A percentile compares a stretch with the other conserved stretches of the same genome.
Evolutionary conservation across 768 basidiomycete species (phyloP).

Genomic region (Collybia nuda): DNA sequence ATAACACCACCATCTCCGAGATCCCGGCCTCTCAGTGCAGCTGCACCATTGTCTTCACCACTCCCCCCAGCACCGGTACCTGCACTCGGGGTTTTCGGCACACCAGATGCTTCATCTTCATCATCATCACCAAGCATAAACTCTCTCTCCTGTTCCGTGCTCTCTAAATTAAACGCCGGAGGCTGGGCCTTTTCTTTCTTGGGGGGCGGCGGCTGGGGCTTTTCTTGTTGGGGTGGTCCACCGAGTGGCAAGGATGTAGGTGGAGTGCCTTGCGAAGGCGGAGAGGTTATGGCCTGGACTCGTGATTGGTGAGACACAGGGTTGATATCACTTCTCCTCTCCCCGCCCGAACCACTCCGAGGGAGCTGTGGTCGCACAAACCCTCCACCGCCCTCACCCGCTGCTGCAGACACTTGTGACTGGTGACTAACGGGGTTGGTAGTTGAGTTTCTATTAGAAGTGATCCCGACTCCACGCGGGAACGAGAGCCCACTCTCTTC

Average conservation of each 20-base stretch:
- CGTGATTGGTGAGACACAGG: slow-evolving; percentile 44
- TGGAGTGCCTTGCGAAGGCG: background rate
- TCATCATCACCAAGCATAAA: slow-evolving; percentile 17
- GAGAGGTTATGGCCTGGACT: slow-evolving; percentile 13
- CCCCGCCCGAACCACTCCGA: slow-evolving; percentile 15
- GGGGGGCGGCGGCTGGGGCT: slow-evolving; percentile 8
- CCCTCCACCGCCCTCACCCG: slow-evolving; percentile 18
- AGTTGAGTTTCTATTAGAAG: slow-evolving; percentile 31
- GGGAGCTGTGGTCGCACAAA: slow-evolving; percentile 31
- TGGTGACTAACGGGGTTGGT: slow-evolving; percentile 42
- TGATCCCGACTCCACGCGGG: background rate
- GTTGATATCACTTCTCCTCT: slow-evolving; percentile 28
- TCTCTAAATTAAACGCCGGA: slow-evolving; percentile 31
- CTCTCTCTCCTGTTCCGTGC: slow-evolving; percentile 34
- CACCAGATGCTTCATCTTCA: background rate
- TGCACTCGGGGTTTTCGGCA: background rate
- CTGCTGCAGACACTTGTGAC: slow-evolving; percentile 12
- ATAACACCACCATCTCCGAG: background rate
- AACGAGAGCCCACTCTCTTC: background rate
- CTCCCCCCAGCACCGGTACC: background rate
- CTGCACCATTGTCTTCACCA: background rate
- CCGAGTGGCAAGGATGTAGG: slow-evolving; percentile 16
- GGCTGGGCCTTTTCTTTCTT: slow-evolving; percentile 8
- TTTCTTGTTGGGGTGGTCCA: slow-evolving; percentile 13
- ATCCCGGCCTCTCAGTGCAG: background rate